phyloP scores from a whole-genome alignment of 2,329 filamentous ascomycete species.

The Talaromyces marneffei region DNA sequence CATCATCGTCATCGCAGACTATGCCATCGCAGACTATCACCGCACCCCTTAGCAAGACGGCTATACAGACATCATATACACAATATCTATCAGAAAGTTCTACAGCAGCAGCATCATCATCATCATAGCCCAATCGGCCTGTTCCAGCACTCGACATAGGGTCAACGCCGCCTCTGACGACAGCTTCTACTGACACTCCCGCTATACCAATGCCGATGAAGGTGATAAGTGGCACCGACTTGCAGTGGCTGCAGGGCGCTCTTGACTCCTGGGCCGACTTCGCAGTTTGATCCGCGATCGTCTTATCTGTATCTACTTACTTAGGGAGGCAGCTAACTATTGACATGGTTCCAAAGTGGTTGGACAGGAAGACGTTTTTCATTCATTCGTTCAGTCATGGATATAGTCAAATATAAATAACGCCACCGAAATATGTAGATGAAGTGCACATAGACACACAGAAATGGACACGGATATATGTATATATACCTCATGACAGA shows the following conservation, averaged over 20 bases:
- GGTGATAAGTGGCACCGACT: neutral
- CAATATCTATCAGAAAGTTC: neutral
- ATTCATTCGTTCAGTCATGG: slow-evolving; percentile 1
- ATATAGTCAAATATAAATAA: neutral
- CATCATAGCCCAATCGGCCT: neutral
- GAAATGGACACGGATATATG: neutral
- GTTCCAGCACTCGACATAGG: neutral
- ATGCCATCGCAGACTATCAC: neutral
- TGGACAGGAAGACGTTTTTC: neutral
- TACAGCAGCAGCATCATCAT: no score
- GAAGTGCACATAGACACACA: neutral
- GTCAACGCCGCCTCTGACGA: neutral
- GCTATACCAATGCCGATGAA: neutral
- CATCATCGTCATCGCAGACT: no score
- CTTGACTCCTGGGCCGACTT: neutral
- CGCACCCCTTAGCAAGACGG: neutral
- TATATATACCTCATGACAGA: neutral
- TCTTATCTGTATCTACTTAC: no score
- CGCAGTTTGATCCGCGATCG: neutral
- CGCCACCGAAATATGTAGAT: neutral
- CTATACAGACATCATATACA: neutral
- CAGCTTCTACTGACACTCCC: neutral
- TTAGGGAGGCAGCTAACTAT: no score
- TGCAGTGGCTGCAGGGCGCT: neutral
- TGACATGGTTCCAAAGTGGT: no score